These are phyloP conservation scores for Pisolithus marmoratus DNA, from an alignment of 768 basidiomycete genomes.

Conservation along the genomic window DNA sequence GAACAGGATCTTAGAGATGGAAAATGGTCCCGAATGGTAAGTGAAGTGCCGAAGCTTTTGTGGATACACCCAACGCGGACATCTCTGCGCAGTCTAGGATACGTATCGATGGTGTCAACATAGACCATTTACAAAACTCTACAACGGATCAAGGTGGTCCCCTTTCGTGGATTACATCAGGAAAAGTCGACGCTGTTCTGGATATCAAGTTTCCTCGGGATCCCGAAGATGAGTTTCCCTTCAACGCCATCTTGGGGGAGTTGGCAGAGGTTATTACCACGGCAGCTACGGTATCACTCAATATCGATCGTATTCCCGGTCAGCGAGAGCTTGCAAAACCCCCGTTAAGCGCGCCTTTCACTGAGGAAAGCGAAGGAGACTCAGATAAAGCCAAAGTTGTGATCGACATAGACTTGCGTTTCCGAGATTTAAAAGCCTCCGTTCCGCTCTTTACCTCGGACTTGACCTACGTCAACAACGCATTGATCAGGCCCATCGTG, in stretches of 20 bases:
- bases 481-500: slow-evolving; percentile 90
- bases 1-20: slow-evolving; percentile 80
- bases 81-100: slow-evolving; percentile 67
- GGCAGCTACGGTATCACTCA: slow-evolving; percentile 41
- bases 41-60: slow-evolving; percentile 14
- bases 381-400: slow-evolving; percentile 47
- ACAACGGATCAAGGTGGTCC: slow-evolving; percentile 74
- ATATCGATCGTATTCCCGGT: slow-evolving; percentile 71
- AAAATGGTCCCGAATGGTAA: slow-evolving; percentile 85
- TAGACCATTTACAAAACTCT: slow-evolving; percentile 89
- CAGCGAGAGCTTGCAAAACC: slow-evolving; percentile 84
- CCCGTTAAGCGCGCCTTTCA: slow-evolving; percentile 67
- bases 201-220: slow-evolving; percentile 96
- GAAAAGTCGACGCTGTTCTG: slow-evolving; percentile 92
- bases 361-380: slow-evolving; percentile 20
- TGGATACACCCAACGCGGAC: neutral
- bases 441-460: slow-evolving; percentile 90
- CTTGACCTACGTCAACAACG: slow-evolving; percentile 87
- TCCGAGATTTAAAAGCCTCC: slow-evolving; percentile 91
- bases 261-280: slow-evolving; percentile 85
- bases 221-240: slow-evolving; percentile 58
- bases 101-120: slow-evolving; percentile 92
- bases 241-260: slow-evolving; percentile 83
- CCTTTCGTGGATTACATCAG: slow-evolving; percentile 96
- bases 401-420: slow-evolving; percentile 91